These are phyloP conservation scores for Candida golubevii DNA, from an alignment of 805 yeast species.

Conservation along the genomic window DNA sequence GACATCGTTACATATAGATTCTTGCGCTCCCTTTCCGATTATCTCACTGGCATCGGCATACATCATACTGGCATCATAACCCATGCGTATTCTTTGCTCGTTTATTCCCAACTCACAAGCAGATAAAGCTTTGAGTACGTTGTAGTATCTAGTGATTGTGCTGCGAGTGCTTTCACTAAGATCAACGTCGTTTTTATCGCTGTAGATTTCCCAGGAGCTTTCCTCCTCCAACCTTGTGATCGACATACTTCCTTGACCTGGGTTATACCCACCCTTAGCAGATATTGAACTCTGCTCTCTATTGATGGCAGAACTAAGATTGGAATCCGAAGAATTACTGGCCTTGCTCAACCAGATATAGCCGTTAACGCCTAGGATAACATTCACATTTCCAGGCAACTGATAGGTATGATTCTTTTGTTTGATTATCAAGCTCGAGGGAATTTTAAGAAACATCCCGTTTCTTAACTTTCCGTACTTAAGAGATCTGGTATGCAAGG, in stretches of 20 bases:
- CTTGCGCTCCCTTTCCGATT: conserved; percentile 70
- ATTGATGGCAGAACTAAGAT: conserved; percentile 23
- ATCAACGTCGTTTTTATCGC: conserved; percentile 75
- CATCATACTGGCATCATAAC: conserved; percentile 86
- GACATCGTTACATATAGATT: conserved; percentile 66
- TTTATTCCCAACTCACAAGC: conserved; percentile 82
- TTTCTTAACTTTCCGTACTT: conserved; percentile 93
- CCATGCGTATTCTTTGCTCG: conserved; percentile 70
- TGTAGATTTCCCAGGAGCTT: conserved; percentile 91
- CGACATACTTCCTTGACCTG: conserved; percentile 58
- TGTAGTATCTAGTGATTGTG: conserved; percentile 79
- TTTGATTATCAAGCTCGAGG: conserved; percentile 76
- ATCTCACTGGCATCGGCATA: conserved; percentile 47
- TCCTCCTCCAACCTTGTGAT: conserved; percentile 89
- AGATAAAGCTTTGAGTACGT: conserved; percentile 79
- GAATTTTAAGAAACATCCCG: conserved; percentile 78
- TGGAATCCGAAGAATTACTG: conserved; percentile 15
- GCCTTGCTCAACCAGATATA: conserved; percentile 88
- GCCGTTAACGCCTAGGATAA: conserved; percentile 92
- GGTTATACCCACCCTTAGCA: conserved; percentile 38
- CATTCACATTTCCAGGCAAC: conserved; percentile 90
- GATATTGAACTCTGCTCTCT: conserved; percentile 39
- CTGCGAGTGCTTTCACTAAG: conserved; percentile 59
- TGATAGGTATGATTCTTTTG: conserved; percentile 83
- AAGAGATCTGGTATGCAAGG: conserved; percentile 90